These are phyloP conservation scores for Vickermania ingenoplastis DNA, from an alignment of 208 protist species.

Conservation along the genomic window DNA sequence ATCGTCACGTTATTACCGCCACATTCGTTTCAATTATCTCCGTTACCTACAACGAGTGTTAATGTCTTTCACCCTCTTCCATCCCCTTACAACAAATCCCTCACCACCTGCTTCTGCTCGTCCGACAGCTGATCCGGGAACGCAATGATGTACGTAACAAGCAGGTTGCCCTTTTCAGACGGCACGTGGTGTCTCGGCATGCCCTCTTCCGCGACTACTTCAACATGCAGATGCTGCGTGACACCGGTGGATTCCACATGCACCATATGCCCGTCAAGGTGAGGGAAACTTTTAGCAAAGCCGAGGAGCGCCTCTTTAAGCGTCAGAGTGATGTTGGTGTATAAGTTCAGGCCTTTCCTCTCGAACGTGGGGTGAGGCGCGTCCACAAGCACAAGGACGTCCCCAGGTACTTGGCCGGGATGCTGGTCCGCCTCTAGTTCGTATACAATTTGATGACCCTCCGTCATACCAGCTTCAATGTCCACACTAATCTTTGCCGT, in stretches of 20 bases:
- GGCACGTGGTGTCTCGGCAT: slow-evolving; percentile 72
- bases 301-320: slow-evolving; percentile 72
- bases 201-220: slow-evolving; percentile 45
- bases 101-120: slow-evolving; percentile 15
- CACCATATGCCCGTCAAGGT: slow-evolving; percentile 71
- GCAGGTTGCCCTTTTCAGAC: slow-evolving; percentile 58
- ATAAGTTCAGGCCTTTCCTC: slow-evolving; percentile 43
- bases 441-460: slow-evolving; percentile 28
- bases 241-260: slow-evolving; percentile 16
- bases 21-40: too few relatives aligned
- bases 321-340: slow-evolving; percentile 40
- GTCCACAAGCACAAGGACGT: slow-evolving; percentile 35
- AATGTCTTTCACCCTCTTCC: too few relatives aligned
- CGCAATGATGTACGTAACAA: slow-evolving; percentile 44
- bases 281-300: slow-evolving; percentile 49
- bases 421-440: slow-evolving; percentile 48
- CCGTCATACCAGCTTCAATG: slow-evolving; percentile 35
- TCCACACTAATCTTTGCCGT: slow-evolving; percentile 28
- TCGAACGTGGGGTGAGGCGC: slow-evolving; percentile 37
- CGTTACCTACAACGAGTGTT: too few relatives aligned
- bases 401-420: slow-evolving; percentile 39
- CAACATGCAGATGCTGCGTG: slow-evolving; percentile 29
- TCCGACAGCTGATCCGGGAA: slow-evolving; percentile 30
- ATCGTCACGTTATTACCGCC: too few relatives aligned
- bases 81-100: slow-evolving; percentile 9